These are phyloP conservation scores for Aspergillus sp. DNA, from an alignment of 2,329 filamentous ascomycete genomes.

Conservation along the genomic window DNA sequence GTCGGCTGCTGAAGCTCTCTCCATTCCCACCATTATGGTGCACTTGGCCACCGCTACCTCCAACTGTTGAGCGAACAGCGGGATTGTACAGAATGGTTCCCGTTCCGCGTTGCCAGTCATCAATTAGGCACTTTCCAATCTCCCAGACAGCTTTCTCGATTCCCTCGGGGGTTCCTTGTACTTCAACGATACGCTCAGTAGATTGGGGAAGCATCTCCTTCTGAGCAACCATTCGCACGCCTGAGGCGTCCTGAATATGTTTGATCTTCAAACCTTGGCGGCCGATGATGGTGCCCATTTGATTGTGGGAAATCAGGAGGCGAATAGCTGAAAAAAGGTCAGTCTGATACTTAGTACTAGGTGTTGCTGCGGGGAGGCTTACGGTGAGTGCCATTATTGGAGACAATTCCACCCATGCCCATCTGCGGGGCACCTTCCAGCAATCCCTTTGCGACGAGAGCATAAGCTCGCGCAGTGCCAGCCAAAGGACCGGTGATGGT, in stretches of 20 bases:
- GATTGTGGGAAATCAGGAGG: conserved; percentile 97
- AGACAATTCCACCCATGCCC: conserved; percentile 91
- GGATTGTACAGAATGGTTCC: conserved; percentile 98
- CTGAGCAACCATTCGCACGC: conserved; percentile 98
- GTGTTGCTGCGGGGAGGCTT: conserved; percentile 50
- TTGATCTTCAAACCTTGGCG: conserved; percentile 98
- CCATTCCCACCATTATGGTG: conserved; percentile 57
- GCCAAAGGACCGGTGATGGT: conserved; percentile 92
- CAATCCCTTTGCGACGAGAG: conserved; percentile 87
- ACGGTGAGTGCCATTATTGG: conserved; percentile 93
- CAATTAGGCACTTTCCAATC: conserved; percentile 96
- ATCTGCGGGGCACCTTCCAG: conserved; percentile 92
- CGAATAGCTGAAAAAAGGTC: conserved; percentile 73
- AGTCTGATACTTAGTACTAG: conserved; percentile 14
- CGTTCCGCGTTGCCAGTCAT: conserved; percentile 96
- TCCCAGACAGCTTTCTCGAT: conserved; percentile 98
- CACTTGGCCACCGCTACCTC: conserved; percentile 61
- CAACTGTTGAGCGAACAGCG: conserved; percentile 79
- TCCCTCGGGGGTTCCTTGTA: conserved; percentile 91
- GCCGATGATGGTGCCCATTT: conserved; percentile 99
- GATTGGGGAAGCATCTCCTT: conserved; percentile 99
- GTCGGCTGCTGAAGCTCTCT: conserved; percentile 62
- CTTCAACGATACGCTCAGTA: conserved; percentile 95
- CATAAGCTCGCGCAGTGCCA: conserved; percentile 88
- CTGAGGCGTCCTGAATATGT: conserved; percentile 95